A percentile compares a stretch with the other conserved stretches of the same genome.
These are phyloP conservation scores for Fusarium verrucosum DNA, from an alignment of 2,329 filamentous ascomycete species.

Conservation along the genomic window DNA sequence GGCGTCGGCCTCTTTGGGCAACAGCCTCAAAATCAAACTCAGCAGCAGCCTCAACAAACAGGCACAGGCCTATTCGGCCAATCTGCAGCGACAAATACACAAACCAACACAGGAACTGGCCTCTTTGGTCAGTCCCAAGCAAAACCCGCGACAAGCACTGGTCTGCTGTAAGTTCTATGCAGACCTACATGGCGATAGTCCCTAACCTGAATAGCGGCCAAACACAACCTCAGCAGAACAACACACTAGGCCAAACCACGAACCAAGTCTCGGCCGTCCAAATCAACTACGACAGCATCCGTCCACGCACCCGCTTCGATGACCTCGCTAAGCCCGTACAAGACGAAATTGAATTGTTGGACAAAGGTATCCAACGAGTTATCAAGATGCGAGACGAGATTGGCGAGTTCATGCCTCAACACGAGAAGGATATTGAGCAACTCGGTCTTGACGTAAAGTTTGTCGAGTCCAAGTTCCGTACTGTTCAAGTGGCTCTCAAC, in stretches of 20 bases:
- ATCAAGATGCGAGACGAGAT: constrained; percentile 82
- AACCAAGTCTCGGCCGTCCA: constrained; percentile 75
- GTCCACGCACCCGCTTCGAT: constrained; percentile 89
- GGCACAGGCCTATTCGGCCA: constrained; percentile 47
- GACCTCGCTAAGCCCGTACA: constrained; percentile 87
- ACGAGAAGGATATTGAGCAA: constrained; percentile 59
- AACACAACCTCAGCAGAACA: constrained; percentile 43
- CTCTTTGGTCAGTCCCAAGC: constrained; percentile 51
- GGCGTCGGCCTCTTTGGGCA: constrained; percentile 44
- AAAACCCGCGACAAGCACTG: constrained; percentile 41
- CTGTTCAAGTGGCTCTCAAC: constrained; percentile 56
- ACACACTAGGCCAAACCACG: constrained; percentile 47
- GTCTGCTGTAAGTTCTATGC: constrained; percentile 47
- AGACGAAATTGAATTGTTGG: constrained; percentile 78
- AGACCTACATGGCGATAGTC: background rate
- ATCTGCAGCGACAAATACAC: constrained; percentile 26
- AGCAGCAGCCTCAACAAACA: constrained; percentile 38
- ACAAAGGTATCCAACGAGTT: constrained; percentile 81
- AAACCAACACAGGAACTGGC: constrained; percentile 42
- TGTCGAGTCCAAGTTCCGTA: constrained; percentile 59
- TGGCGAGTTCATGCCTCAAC: constrained; percentile 70
- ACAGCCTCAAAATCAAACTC: constrained; percentile 28
- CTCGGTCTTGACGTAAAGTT: constrained; percentile 59
- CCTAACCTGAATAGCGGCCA: constrained; percentile 45
- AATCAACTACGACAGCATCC: constrained; percentile 80